Base-by-base conservation (phyloP, 768 basidiomycete genomes). In the Cantharellus anzutake region DNA sequence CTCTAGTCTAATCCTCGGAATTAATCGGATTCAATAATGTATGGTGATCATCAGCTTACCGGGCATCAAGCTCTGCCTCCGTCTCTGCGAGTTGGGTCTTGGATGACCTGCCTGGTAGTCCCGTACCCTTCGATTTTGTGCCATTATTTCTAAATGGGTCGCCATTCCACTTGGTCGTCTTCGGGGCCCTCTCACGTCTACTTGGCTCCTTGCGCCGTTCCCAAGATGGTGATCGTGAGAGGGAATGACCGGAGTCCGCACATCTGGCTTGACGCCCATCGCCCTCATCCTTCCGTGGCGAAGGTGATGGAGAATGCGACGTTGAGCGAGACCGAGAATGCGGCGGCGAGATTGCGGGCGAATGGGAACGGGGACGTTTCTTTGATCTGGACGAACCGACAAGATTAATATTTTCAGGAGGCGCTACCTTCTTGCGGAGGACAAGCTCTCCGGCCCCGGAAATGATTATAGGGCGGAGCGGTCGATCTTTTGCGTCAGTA, bases 361-460 rank as follows among this genome's bases (percentile, higher is more conserved):
- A 59, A 16, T 53, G 38, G 37, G 56, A 39, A 3, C 60, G 57
- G 14, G 7, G 11, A 5, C 7, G 7, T 14, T 57, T 37, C 11
- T 7, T 16, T 34, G 56, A 16, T 16, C 41, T 38, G 35, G 7
- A 57, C 16, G 37, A 53, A n/a, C 56, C 4, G 14, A 39, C 1
- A 42, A 41, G 56, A 38, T 55, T 52, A 42, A 37, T 35, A 29
- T 29, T 29, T 29, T 56, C 42, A 38, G 53, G 48, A 4, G 59
- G 42, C 3, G 61, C 60, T 34, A 62, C 56, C 61, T 62, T 29
- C 60, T 76, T 77, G 60, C 77, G 78, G 5, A 88, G 75, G 68
- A 88, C 84, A 42, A 94, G 80, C 67, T 94, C 91, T 5, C 91
- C 91, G 59, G 86, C 89, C 67, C 82, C 86, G 2, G 75, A 70